A percentile compares a stretch with the other conserved stretches of the same genome.
Evolutionary conservation across 176 grass and related monocot species (phyloP).

Genomic region (Oropetium thomaeum): DNA sequence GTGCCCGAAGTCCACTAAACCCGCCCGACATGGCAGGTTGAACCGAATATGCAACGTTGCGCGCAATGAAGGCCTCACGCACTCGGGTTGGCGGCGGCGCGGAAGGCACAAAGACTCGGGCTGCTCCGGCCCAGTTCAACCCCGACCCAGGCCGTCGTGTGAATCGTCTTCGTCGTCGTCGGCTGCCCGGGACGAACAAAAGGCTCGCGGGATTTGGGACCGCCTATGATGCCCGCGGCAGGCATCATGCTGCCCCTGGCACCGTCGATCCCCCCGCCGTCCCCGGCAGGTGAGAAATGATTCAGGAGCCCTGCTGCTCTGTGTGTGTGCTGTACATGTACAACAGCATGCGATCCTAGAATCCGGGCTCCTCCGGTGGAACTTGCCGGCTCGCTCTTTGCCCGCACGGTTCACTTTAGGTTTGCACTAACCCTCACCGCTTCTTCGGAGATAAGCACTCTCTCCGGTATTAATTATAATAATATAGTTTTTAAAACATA

Average conservation of each 20-base stretch:
- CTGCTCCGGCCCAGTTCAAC: constrained; percentile 8
- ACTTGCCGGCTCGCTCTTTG: not conserved
- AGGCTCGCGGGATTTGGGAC: constrained; percentile 37
- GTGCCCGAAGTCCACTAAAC: too few species aligned
- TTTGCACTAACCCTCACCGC: not conserved
- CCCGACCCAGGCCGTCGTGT: constrained; percentile 22
- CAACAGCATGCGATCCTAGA: not conserved
- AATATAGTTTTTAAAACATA: too few species aligned
- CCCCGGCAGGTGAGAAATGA: not conserved
- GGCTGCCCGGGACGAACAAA: too few species aligned
- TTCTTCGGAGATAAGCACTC: too few species aligned
- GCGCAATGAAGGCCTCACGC: too few species aligned
- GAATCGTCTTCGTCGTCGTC: too few species aligned
- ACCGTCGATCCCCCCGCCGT: not conserved
- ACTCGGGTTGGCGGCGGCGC: not conserved
- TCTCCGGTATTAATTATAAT: too few species aligned
- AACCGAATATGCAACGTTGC: too few species aligned
- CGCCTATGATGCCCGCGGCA: constrained; percentile 46
- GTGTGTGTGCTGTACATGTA: not conserved
- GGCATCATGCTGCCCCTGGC: constrained; percentile 18
- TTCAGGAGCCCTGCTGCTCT: not conserved
- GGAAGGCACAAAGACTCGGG: not conserved
- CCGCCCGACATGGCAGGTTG: too few species aligned
- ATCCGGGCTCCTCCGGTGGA: not conserved
- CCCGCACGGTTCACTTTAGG: constrained; percentile 7